phyloP scores from a whole-genome alignment of 2,329 filamentous ascomycete species.

The Endoconidiophora laricicola region DNA sequence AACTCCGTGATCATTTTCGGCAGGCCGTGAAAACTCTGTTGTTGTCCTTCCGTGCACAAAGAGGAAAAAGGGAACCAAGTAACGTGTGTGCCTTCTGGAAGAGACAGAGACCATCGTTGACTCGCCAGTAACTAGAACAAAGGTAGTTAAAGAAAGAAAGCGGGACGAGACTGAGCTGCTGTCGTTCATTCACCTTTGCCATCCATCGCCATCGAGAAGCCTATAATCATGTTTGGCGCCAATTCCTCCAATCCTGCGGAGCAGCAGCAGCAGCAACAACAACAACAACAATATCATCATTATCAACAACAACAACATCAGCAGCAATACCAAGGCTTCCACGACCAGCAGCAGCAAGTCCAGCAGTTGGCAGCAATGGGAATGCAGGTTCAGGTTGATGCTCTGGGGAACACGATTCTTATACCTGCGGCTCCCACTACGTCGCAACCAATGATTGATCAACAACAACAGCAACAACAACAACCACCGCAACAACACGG shows the following conservation, averaged over 20 bases:
- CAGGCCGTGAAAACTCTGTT: too few species aligned
- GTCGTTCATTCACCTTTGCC: too few species aligned
- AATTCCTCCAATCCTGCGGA: too few species aligned
- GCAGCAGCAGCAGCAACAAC: background rate
- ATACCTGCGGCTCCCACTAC: background rate
- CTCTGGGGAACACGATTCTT: conserved; percentile 7
- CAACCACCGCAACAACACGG: background rate
- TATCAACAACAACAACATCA: background rate
- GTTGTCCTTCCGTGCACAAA: too few species aligned
- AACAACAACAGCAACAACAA: too few species aligned
- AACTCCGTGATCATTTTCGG: too few species aligned
- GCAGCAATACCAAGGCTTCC: background rate
- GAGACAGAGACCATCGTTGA: too few species aligned
- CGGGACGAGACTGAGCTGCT: too few species aligned
- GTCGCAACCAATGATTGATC: background rate
- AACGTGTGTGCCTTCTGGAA: too few species aligned
- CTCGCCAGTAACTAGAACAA: too few species aligned
- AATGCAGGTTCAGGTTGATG: conserved; percentile 6
- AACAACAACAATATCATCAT: background rate
- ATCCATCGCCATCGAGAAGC: background rate
- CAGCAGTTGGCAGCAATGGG: conserved; percentile 2
- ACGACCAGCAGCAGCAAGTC: background rate
- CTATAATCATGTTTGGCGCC: background rate
- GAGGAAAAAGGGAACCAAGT: too few species aligned
- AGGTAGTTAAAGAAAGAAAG: too few species aligned